These are phyloP conservation scores for Aspergillus aculeatus DNA, from an alignment of 2,329 filamentous ascomycete genomes.

Conservation along the genomic window DNA sequence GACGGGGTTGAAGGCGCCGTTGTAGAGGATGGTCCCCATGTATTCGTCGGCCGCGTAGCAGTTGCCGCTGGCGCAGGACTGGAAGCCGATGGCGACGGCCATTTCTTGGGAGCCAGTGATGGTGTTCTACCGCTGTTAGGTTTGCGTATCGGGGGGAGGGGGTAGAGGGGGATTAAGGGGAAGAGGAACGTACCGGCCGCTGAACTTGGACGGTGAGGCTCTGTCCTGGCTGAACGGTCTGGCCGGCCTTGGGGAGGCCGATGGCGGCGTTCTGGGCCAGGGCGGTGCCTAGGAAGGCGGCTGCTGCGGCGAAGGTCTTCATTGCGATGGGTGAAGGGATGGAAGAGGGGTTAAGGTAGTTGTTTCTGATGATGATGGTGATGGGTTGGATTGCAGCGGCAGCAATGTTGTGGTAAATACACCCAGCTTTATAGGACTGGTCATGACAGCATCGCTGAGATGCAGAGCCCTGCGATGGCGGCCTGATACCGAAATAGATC, in stretches of 20 bases:
- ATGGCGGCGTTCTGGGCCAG: slow-evolving; percentile 30
- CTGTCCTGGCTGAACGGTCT: slow-evolving; percentile 20
- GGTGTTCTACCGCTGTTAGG: slow-evolving; percentile 20
- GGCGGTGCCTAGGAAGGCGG: slow-evolving; percentile 22
- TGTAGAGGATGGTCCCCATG: slow-evolving; percentile 29
- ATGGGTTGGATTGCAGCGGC: background rate
- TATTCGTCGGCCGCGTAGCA: slow-evolving; percentile 22
- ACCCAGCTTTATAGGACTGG: no score
- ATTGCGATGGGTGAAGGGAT: slow-evolving; percentile 14
- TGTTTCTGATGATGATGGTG: no score
- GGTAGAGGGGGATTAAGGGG: no score
- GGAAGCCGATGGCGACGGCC: slow-evolving; percentile 31
- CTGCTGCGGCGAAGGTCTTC: slow-evolving; percentile 21
- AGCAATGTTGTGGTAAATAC: background rate
- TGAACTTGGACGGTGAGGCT: slow-evolving; percentile 30
- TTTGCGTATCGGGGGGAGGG: background rate
- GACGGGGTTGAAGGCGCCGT: slow-evolving; percentile 27
- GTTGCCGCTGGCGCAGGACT: slow-evolving; percentile 20
- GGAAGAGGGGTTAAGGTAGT: background rate
- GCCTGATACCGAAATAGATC: background rate
- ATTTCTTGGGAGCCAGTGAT: slow-evolving; percentile 29
- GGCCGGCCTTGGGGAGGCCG: slow-evolving; percentile 22
- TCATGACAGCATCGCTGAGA: background rate
- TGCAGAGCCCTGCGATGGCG: background rate
- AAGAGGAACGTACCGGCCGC: slow-evolving; percentile 25